Percentiles rank a stretch among this genome's conserved stretches.
Evolutionary conservation across 768 basidiomycete species (phyloP).

Genomic region (Gautieria morchelliformis): DNA sequence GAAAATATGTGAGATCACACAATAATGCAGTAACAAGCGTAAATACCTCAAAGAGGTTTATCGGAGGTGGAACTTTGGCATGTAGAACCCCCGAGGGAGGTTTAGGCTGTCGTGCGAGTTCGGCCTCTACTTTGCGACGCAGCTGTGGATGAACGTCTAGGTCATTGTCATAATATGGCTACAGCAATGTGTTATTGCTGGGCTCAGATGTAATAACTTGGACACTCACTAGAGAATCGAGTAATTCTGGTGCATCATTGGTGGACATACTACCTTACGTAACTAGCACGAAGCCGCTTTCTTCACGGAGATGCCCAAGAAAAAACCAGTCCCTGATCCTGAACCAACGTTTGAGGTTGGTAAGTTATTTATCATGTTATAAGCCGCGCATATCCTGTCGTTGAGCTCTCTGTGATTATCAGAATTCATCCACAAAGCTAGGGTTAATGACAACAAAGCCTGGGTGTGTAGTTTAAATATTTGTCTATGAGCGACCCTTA

Average conservation of each 20-base stretch:
- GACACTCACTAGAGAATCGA: slow-evolving; percentile 6
- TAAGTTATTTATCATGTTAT: neutral
- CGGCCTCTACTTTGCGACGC: slow-evolving; percentile 66
- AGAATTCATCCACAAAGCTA: slow-evolving; percentile 57
- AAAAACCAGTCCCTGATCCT: neutral
- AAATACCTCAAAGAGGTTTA: slow-evolving; percentile 57
- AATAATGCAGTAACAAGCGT: slow-evolving; percentile 19
- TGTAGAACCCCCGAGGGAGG: slow-evolving; percentile 48
- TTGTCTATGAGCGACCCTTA: neutral
- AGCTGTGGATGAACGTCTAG: slow-evolving; percentile 65
- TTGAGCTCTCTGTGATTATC: neutral
- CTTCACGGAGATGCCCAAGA: slow-evolving; percentile 3
- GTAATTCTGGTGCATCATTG: neutral
- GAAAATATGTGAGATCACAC: neutral
- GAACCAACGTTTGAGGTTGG: slow-evolving; percentile 3
- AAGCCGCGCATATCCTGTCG: neutral
- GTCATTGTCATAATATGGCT: slow-evolving; percentile 90
- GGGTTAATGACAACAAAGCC: slow-evolving; percentile 36
- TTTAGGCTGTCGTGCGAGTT: slow-evolving; percentile 58
- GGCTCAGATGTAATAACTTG: neutral
- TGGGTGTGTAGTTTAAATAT: slow-evolving; percentile 37
- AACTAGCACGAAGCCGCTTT: no score
- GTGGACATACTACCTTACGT: neutral
- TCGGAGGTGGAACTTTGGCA: slow-evolving; percentile 57
- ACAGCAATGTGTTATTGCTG: neutral